These are phyloP conservation scores for Amylostereum chailletii DNA, from an alignment of 1,284 basidiomycete species.

Conservation along the genomic window DNA sequence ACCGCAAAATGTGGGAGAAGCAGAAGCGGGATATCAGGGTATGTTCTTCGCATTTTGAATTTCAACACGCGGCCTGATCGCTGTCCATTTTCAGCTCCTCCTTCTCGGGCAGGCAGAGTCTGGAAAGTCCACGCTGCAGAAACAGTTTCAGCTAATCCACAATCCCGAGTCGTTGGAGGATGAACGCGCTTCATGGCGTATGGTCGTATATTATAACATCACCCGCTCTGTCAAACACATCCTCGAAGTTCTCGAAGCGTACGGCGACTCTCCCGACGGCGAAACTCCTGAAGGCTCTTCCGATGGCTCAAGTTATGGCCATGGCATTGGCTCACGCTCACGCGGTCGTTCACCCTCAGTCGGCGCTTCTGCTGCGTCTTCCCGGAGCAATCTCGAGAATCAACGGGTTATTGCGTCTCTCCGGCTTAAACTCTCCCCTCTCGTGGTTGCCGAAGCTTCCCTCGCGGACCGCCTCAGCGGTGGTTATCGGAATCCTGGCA, in stretches of 20 bases:
- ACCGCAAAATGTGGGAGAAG: conserved; percentile 54
- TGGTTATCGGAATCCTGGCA: conserved; percentile 52
- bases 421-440: conserved; percentile 47
- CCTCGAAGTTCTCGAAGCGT: conserved; percentile 57
- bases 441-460: conserved; percentile 51
- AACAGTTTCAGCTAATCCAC: conserved; percentile 83
- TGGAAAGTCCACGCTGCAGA: conserved; percentile 75
- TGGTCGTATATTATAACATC: conserved; percentile 79
- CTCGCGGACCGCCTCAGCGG: conserved; percentile 66
- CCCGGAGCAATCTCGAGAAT: conserved; percentile 18
- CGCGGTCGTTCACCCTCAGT: background rate
- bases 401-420: conserved; percentile 39
- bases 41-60: conserved; percentile 7
- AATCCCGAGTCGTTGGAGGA: conserved; percentile 66
- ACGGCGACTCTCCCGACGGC: conserved; percentile 53
- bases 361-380: conserved; percentile 15
- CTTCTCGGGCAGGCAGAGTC: conserved; percentile 78
- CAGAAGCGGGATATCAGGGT: conserved; percentile 71
- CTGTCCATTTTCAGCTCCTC: conserved; percentile 39
- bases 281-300: conserved; percentile 13
- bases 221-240: conserved; percentile 71
- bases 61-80: conserved; percentile 15
- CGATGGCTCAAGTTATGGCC: background rate
- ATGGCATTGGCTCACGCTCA: background rate
- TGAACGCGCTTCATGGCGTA: conserved; percentile 73